Base-by-base conservation (phyloP, 2,329 filamentous ascomycete species). In the Magnaporthales sp. region DNA sequence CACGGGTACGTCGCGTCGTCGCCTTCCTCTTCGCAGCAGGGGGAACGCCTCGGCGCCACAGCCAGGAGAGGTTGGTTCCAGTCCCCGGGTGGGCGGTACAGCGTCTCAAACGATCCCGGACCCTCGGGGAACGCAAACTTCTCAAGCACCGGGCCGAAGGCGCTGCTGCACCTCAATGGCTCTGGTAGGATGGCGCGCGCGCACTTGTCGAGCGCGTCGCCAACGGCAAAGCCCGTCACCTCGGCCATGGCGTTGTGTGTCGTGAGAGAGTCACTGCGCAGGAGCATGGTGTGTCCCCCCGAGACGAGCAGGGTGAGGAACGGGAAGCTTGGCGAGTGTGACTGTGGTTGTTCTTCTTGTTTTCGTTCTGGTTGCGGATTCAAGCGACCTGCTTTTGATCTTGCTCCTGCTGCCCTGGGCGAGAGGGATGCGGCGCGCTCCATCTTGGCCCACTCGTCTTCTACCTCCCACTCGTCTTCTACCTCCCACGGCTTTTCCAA, bases 231-330 rank as follows among this genome's bases (percentile, higher is more conserved):
- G 77, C 96, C 92, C n/a, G 78, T 78, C 0, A 91, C 90, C 19
- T 85, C 81, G 22, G 90, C 92, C 29, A 98, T 78, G 67, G 96
- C 86, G 62, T 81, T 79, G 77, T 98, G 94, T 29, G 88, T 80
- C 29, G 83, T 86, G 2, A 95, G 80, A 3, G 83, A 83, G 54
- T 80, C 79, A 8, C 93, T 96, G 72, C 90, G 85, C 56, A 97
- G 86, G 24, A 99, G 86, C 75, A 96, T 86, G 0, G 93, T 94
- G 79, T 99, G 94, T 1, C 95, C 95, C 51, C 95, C 95, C 0
- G 93, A 97, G 19, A 95, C 91, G 63, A 99, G 88, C 6, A 97
- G 82, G 0, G 91, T 93, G 38, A 97, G 81, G 75, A 97, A 97
- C 1, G 95, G 94, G 71, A 96, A 97, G 0, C 77, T 73, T 0